phyloP scores from a whole-genome alignment of 2,329 filamentous ascomycete species.

The Colletotrichum karsti region DNA sequence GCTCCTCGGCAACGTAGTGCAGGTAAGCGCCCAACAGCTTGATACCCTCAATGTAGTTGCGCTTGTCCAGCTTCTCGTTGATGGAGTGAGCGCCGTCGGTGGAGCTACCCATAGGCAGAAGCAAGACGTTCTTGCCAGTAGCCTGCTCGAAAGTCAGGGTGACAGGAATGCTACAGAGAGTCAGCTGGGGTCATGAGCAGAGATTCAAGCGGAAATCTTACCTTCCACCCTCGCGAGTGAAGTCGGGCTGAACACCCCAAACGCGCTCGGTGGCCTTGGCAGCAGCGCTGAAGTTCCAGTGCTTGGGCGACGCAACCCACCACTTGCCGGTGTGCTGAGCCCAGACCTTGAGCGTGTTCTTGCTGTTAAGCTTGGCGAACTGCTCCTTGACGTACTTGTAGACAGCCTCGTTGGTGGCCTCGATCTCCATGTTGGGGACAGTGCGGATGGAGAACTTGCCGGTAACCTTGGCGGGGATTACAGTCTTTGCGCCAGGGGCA shows the following conservation, averaged over 20 bases:
- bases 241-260: slow-evolving; percentile 91
- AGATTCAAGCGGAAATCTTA: slow-evolving; percentile 44
- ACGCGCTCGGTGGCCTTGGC: slow-evolving; percentile 96
- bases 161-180: slow-evolving; percentile 81
- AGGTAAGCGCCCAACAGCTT: slow-evolving; percentile 95
- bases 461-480: slow-evolving; percentile 96
- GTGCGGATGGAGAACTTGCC: slow-evolving; percentile 99
- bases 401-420: slow-evolving; percentile 86
- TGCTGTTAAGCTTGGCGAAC: slow-evolving; percentile 87
- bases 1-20: slow-evolving; percentile 95
- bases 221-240: slow-evolving; percentile 95
- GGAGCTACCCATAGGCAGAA: slow-evolving; percentile 96
- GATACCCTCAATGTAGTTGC: slow-evolving; percentile 97
- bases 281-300: slow-evolving; percentile 98
- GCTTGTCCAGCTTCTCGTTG: slow-evolving; percentile 97
- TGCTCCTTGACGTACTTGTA: slow-evolving; percentile 84
- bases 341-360: slow-evolving; percentile 87
- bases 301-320: slow-evolving; percentile 97
- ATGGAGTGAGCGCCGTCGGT: slow-evolving; percentile 97
- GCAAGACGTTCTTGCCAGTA: slow-evolving; percentile 95
- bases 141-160: slow-evolving; percentile 98
- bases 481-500: slow-evolving; percentile 93
- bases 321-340: slow-evolving; percentile 94
- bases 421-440: slow-evolving; percentile 96
- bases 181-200: not conserved